A percentile compares a stretch with the other conserved stretches of the same genome.
Evolutionary conservation across 176 grass and related monocot genomes (phyloP).

Genomic region (Triticum urartu): DNA sequence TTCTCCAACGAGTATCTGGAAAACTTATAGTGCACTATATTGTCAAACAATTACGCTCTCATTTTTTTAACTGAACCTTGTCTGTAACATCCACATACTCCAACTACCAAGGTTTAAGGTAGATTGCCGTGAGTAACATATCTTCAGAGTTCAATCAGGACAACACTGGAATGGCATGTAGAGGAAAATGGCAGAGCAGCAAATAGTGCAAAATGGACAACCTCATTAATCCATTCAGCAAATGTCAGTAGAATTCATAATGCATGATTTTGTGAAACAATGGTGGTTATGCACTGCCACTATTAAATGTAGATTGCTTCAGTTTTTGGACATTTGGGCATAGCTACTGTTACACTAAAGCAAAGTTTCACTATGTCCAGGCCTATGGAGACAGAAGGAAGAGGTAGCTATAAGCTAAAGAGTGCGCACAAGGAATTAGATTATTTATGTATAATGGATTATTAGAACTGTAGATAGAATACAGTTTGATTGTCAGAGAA

Average conservation of each 20-base stretch:
- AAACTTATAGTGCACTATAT: background rate
- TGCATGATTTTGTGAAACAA: background rate
- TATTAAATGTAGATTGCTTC: background rate
- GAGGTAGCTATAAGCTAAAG: background rate
- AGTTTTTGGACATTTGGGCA: background rate
- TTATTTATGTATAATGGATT: background rate
- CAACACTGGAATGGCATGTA: background rate
- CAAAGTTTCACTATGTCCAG: background rate
- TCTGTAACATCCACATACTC: constrained; percentile 3
- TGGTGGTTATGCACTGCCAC: background rate
- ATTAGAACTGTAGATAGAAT: background rate
- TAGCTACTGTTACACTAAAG: background rate
- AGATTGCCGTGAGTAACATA: background rate
- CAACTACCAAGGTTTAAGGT: background rate
- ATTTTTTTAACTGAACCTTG: background rate
- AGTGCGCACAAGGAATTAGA: background rate
- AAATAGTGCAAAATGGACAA: background rate
- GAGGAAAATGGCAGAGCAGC: background rate
- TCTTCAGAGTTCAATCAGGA: background rate
- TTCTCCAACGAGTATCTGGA: background rate
- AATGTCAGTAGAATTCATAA: background rate
- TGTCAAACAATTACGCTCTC: background rate
- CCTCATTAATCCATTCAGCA: background rate
- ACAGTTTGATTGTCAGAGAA: background rate
- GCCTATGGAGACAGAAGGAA: background rate